phyloP scores from a whole-genome alignment of 1,139 yeast species.

The Diutina pseudorugosa region DNA sequence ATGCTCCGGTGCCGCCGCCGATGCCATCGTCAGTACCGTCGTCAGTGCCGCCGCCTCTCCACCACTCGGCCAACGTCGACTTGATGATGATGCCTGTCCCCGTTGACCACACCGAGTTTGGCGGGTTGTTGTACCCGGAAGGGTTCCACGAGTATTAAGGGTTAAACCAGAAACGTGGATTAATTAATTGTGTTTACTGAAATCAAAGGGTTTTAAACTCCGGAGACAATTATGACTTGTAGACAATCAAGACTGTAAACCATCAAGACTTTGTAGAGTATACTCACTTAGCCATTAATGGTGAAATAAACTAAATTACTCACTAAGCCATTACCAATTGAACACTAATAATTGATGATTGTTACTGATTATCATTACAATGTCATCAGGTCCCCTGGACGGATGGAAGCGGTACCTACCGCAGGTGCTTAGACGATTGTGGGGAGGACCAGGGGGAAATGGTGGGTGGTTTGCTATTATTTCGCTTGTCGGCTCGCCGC shows the following conservation, averaged over 20 bases:
- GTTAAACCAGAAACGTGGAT: background rate
- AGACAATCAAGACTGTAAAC: too few relatives aligned
- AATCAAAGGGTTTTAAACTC: background rate
- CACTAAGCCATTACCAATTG: too few relatives aligned
- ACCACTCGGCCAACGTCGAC: conserved; percentile 3
- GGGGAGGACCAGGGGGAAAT: background rate
- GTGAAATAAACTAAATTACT: too few relatives aligned
- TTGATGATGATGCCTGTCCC: conserved; percentile 3
- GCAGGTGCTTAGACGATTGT: background rate
- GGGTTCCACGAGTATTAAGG: conserved; percentile 3
- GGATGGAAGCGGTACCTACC: background rate
- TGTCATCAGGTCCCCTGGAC: too few relatives aligned
- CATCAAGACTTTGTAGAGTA: too few relatives aligned
- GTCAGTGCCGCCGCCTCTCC: background rate
- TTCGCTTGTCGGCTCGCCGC: background rate
- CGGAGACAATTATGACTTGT: background rate
- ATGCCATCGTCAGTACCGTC: too few relatives aligned
- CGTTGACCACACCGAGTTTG: background rate
- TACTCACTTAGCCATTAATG: too few relatives aligned
- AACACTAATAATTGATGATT: too few relatives aligned
- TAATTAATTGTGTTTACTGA: background rate
- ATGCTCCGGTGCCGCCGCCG: background rate
- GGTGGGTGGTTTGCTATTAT: background rate
- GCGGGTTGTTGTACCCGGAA: conserved; percentile 4
- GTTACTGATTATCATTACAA: too few relatives aligned